Evolutionary conservation across 2,329 filamentous ascomycete genomes (phyloP).

Genomic region (Aspergillus pseudoglaucus): DNA sequence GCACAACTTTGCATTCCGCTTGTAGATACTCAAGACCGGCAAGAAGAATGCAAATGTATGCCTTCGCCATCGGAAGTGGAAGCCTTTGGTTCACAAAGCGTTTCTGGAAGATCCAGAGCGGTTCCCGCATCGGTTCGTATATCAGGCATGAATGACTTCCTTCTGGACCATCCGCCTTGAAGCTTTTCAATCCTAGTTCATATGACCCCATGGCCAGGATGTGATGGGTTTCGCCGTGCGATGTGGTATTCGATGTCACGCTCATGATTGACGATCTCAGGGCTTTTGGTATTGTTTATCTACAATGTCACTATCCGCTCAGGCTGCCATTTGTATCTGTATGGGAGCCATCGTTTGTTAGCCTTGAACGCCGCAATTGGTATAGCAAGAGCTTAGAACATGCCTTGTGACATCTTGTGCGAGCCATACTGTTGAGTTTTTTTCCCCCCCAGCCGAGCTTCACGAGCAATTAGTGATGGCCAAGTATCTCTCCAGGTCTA

Average conservation of each 20-base stretch:
- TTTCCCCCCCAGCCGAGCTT: conserved; percentile 28
- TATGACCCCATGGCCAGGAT: conserved; percentile 28
- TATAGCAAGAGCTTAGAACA: conserved; percentile 12
- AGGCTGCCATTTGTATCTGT: conserved; percentile 17
- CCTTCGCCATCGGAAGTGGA: conserved; percentile 28
- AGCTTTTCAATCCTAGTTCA: conserved; percentile 28
- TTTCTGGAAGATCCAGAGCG: conserved; percentile 28
- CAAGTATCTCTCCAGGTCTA: conserved; percentile 23
- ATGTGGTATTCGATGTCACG: conserved; percentile 31
- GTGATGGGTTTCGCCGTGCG: conserved; percentile 21
- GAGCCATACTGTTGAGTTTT: conserved; percentile 25
- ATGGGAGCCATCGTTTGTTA: conserved; percentile 12
- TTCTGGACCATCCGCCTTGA: conserved; percentile 23
- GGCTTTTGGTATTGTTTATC: conserved; percentile 19
- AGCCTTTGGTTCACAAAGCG: conserved; percentile 25
- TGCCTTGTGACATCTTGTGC: conserved; percentile 22
- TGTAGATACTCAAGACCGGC: conserved; percentile 40
- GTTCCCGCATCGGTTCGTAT: conserved; percentile 34
- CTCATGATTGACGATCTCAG: conserved; percentile 17
- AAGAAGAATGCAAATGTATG: conserved; percentile 32
- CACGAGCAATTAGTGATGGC: conserved; percentile 20
- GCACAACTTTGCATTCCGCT: conserved; percentile 33
- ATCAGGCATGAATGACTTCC: conserved; percentile 32
- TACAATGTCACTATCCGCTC: conserved; percentile 23
- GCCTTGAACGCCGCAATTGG: conserved; percentile 8